Evolutionary conservation across 2,329 filamentous ascomycete genomes (phyloP).

Genomic region (Verticillium nubilum): DNA sequence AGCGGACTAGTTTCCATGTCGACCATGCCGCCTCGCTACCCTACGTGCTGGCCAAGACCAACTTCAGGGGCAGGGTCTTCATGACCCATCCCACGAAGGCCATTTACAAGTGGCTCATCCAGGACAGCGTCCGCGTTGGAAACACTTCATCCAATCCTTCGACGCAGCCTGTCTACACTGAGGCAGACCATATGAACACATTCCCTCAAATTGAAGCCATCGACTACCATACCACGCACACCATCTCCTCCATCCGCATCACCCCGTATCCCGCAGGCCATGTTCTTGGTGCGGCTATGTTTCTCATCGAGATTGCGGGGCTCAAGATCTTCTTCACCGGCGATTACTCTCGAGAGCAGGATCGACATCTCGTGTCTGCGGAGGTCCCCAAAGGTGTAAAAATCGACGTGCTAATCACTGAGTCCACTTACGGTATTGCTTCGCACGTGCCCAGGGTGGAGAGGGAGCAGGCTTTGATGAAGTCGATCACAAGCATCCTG

Average conservation of each 20-base stretch:
- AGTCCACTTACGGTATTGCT: conserved; percentile 94
- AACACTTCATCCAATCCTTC: conserved; percentile 59
- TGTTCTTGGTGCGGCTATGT: conserved; percentile 98
- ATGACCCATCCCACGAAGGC: conserved; percentile 99
- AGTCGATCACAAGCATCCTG: conserved; percentile 84
- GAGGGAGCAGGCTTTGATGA: conserved; percentile 90
- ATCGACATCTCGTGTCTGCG: conserved; percentile 91
- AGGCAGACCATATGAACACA: conserved; percentile 90
- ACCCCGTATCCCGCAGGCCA: conserved; percentile 96
- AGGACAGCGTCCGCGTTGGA: conserved; percentile 89
- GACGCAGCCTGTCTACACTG: conserved; percentile 81
- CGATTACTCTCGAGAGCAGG: conserved; percentile 93
- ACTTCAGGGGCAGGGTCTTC: conserved; percentile 93
- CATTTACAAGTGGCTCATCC: conserved; percentile 99
- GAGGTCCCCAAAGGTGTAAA: conserved; percentile 84
- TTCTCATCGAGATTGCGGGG: conserved; percentile 92
- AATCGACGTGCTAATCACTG: conserved; percentile 93
- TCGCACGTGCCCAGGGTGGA: conserved; percentile 88
- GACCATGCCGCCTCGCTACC: conserved; percentile 98
- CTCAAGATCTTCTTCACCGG: conserved; percentile 97
- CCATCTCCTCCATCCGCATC: conserved; percentile 91
- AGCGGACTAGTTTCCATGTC: conserved; percentile 74
- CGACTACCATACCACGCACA: conserved; percentile 97
- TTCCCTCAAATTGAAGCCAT: conserved; percentile 95
- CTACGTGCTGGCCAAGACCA: conserved; percentile 95